Conservation (phyloP, 2,329 filamentous ascomycete genomes). For the Xylaria sp. region DNA sequence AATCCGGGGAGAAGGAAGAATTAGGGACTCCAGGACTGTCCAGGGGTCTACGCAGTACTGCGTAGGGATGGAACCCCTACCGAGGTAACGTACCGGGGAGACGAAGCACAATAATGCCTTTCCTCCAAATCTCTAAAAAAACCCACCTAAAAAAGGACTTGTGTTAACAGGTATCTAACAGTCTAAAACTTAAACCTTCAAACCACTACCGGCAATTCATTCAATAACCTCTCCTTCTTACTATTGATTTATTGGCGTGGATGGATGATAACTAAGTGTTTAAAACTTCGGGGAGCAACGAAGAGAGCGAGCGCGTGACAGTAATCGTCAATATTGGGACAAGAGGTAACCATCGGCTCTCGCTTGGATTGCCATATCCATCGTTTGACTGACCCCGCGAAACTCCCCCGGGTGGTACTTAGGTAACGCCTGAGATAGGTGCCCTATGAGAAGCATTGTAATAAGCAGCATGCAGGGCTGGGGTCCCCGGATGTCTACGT, state of each 20-base stretch:
- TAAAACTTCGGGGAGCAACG: too few species aligned
- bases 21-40: constrained; percentile 11
- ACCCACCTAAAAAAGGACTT: too few species aligned
- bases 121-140: too few species aligned
- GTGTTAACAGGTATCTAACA: too few species aligned
- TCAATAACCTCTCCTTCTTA: too few species aligned
- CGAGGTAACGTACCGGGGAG: background rate
- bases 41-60: too few species aligned
- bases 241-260: too few species aligned
- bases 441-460: constrained; percentile 23
- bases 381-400: constrained; percentile 9
- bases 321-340: background rate
- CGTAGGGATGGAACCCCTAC: too few species aligned
- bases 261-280: too few species aligned
- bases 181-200: background rate
- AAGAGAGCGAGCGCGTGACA: too few species aligned
- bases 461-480: constrained; percentile 19
- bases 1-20: constrained; percentile 24
- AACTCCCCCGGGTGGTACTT: background rate
- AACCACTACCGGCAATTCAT: too few species aligned
- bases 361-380: background rate
- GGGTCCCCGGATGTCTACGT: background rate
- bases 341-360: background rate
- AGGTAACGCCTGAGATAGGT: background rate
- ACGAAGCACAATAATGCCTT: background rate